Conservation (phyloP, 2,329 filamentous ascomycete species). For the Colletotrichum sp. region DNA sequence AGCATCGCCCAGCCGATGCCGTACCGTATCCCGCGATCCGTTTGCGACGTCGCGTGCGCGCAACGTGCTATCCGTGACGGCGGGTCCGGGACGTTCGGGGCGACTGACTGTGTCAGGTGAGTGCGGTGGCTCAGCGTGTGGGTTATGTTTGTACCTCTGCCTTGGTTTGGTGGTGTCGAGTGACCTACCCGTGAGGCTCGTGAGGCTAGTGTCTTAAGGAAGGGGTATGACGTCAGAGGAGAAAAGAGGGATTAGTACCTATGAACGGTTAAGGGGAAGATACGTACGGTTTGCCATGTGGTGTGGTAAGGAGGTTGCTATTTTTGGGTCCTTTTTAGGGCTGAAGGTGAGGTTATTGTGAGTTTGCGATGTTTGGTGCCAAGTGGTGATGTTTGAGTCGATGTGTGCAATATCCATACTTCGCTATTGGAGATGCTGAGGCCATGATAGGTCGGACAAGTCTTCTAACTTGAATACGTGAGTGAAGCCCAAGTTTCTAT, state of each 20-base stretch:
- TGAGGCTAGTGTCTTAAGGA: background rate
- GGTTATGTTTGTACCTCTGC: background rate
- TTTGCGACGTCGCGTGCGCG: background rate
- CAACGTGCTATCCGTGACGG: background rate
- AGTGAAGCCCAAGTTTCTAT: too few species aligned
- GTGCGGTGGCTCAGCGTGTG: background rate
- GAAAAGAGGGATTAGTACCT: background rate
- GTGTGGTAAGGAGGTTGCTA: too few species aligned
- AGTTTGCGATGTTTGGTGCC: too few species aligned
- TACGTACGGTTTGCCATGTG: too few species aligned
- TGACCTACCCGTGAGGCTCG: background rate
- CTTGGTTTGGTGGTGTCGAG: background rate
- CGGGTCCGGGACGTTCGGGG: background rate
- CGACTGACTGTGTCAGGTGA: background rate
- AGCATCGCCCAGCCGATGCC: background rate
- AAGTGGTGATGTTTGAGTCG: too few species aligned
- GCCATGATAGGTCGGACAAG: too few species aligned
- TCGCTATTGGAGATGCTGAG: too few species aligned
- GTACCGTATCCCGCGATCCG: background rate
- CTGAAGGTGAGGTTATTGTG: too few species aligned
- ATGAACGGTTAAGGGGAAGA: too few species aligned
- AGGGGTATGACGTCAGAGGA: background rate
- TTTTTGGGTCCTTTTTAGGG: too few species aligned
- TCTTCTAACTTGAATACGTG: too few species aligned
- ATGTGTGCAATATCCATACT: too few species aligned